Evolutionary conservation across 2,329 filamentous ascomycete genomes (phyloP).

Genomic region (Mollisia scopiformis): DNA sequence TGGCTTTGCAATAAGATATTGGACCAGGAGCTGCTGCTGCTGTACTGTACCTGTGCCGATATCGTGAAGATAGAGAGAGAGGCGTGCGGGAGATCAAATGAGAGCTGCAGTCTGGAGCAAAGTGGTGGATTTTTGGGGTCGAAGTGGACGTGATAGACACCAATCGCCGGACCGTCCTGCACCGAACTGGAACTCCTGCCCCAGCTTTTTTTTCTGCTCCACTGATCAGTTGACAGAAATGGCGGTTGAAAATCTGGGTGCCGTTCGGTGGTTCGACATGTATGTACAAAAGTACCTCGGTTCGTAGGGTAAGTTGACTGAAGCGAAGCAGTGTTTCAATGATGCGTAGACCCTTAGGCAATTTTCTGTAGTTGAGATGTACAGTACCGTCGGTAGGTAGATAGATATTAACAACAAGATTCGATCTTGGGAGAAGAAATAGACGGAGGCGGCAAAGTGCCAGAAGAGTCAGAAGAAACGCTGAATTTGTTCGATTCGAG

Average conservation of each 20-base stretch:
- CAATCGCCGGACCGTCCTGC: conserved; percentile 8
- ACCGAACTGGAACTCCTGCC: conserved; percentile 1
- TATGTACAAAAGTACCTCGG: not conserved
- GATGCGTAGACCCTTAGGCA: not conserved
- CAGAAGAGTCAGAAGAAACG: not conserved
- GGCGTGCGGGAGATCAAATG: not conserved
- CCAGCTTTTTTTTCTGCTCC: conserved; percentile 1
- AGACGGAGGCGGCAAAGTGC: not conserved
- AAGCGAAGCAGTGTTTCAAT: not conserved
- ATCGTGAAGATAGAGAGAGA: not conserved
- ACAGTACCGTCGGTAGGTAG: too few relatives aligned
- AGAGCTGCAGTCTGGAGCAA: not conserved
- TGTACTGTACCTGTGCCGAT: not conserved
- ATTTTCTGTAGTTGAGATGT: not conserved
- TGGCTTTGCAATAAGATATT: too few relatives aligned
- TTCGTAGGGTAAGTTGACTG: not conserved
- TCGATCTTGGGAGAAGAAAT: not conserved
- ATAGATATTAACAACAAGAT: not conserved
- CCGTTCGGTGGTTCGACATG: not conserved
- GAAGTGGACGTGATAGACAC: conserved; percentile 1
- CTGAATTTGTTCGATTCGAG: conserved; percentile 4
- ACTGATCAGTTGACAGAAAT: conserved; percentile 12
- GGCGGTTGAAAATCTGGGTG: not conserved
- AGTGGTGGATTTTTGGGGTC: not conserved
- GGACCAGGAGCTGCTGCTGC: not conserved